phyloP scores from a whole-genome alignment of 495 filamentous ascomycete species.

The Penicillium herquei region DNA sequence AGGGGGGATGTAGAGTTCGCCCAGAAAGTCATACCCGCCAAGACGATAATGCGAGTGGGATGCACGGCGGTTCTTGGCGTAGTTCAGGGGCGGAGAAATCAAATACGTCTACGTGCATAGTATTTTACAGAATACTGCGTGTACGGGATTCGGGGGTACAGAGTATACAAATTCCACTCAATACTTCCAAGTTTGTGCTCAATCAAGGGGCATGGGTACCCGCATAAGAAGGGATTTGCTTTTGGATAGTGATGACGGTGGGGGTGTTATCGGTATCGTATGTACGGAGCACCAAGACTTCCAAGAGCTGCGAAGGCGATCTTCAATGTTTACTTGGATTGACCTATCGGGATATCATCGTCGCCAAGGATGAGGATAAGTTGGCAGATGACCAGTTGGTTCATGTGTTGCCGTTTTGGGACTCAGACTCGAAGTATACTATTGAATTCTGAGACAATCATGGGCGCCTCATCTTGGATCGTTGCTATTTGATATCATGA shows the following conservation, averaged over 20 bases:
- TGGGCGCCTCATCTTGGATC: neutral
- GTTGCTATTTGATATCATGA: neutral
- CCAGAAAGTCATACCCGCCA: conserved; percentile 19
- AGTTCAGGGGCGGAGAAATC: conserved; percentile 10
- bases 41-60: conserved; percentile 33
- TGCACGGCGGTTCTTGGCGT: conserved; percentile 38
- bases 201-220: conserved; percentile 13
- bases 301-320: conserved; percentile 16
- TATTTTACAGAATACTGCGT: no score
- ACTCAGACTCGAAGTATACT: neutral
- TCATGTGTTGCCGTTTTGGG: neutral
- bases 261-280: neutral
- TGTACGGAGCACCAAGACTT: conserved; percentile 3
- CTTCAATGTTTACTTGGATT: conserved; percentile 8
- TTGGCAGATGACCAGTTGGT: neutral
- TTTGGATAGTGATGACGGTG: neutral
- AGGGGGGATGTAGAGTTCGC: neutral
- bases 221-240: conserved; percentile 1
- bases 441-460: neutral
- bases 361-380: conserved; percentile 24
- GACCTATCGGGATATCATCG: conserved; percentile 2
- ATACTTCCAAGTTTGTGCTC: neutral
- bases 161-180: neutral
- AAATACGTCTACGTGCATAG: neutral
- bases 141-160: no score